A percentile compares a stretch with the other conserved stretches of the same genome.
These are phyloP conservation scores for Tetragonia tetragonoides DNA, from an alignment of 148 eudicot species.

Conservation along the genomic window DNA sequence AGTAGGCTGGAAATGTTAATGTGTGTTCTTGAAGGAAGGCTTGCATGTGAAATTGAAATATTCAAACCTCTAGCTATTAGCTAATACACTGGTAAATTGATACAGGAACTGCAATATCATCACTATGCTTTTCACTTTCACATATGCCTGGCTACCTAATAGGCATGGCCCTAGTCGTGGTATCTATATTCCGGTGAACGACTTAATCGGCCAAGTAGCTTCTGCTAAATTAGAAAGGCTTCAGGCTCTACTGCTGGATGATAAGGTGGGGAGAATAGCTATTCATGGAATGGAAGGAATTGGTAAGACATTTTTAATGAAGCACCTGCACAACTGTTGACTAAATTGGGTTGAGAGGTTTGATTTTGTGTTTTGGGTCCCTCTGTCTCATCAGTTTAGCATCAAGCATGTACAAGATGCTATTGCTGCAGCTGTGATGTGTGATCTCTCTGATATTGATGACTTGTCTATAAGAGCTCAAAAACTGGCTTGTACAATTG, in stretches of 20 bases:
- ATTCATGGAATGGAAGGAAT: conserved; percentile 17
- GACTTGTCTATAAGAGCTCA: conserved; percentile 9
- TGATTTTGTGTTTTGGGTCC: conserved; percentile 20
- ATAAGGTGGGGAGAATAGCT: conserved; percentile 10
- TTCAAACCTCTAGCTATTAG: no score
- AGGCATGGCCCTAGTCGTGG: neutral
- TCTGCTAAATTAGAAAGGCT: neutral
- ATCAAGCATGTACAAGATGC: conserved; percentile 15
- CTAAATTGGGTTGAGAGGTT: conserved; percentile 5
- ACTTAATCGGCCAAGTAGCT: conserved; percentile 4
- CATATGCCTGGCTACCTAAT: neutral
- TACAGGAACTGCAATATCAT: no score
- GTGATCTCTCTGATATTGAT: conserved; percentile 17
- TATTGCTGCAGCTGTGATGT: conserved; percentile 13
- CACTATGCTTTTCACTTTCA: neutral
- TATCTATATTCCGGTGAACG: neutral
- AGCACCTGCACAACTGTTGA: conserved; percentile 21
- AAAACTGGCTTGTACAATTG: conserved; percentile 3
- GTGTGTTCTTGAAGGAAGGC: no score
- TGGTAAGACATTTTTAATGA: conserved; percentile 25
- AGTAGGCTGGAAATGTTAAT: no score
- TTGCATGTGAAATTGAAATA: no score
- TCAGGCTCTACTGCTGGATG: conserved; percentile 6
- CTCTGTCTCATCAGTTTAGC: neutral
- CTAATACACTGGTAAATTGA: no score